Evolutionary conservation across 2,329 filamentous ascomycete genomes (phyloP), one percentile per base, ranked within the genome.

Genomic region (Monosporascus ibericus): DNA sequence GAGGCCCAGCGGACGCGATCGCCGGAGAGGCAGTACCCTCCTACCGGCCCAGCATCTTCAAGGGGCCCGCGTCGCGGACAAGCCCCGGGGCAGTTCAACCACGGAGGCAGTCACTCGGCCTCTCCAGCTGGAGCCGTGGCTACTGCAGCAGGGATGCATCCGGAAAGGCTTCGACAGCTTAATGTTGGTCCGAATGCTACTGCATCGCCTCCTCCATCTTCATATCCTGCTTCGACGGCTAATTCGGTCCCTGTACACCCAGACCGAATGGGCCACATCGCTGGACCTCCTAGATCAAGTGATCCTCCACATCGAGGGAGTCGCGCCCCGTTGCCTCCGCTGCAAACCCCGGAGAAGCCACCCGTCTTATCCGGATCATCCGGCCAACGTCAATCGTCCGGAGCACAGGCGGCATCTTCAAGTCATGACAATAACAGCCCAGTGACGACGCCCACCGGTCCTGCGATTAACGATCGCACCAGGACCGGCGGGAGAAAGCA

Each of bases 31-130:
- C 70, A 74, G 42, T 63, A 63, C 39, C 76, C 76, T 20, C 78
- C 78, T 20, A 80, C 78, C 4, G 79, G 79, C 0, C 79, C 79
- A 22, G 73, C 78, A 1, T 79, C 77, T 34, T 73, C 72, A 42
- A 72, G 78, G 52, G 11, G n/a, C 5, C 65, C 71, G 47, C 72
- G 77, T 42, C 73, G 76, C 38, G 68, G 68, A n/a, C 73, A 70
- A 27, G 54, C 56, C 25, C 59, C 62, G 34, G 58, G 58, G n/a
- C 63, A 62, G 48, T 64, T 63, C 38, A 48, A 37, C 38, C 60
- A 58, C 15, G 48, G 56, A 30, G 58, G 49, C 24, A 49, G 48
- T 6, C 50, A 57, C 27, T 55, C 66, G n/a, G 67, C 58, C 36
- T 67, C 60, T 25, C 57, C 62, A 48, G 47, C 58, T 20, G 37